These are phyloP conservation scores for Rhynchosporium graminicola DNA, from an alignment of 2,329 filamentous ascomycete genomes.

Conservation along the genomic window DNA sequence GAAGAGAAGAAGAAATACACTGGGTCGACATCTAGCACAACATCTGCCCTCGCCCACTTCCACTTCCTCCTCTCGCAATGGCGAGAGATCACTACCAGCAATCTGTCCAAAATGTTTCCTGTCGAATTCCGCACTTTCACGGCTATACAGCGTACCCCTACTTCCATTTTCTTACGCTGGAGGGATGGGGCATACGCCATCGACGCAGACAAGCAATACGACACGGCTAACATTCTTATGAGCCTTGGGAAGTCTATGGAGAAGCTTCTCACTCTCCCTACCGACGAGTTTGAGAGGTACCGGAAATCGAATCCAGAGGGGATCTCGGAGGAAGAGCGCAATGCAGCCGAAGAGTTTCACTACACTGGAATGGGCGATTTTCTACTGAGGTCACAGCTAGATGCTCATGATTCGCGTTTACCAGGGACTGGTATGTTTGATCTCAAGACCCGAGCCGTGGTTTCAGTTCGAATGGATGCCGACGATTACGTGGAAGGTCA, in stretches of 20 bases:
- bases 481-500: constrained; percentile 69
- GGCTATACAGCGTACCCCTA: constrained; percentile 68
- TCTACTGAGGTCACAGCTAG: constrained; percentile 91
- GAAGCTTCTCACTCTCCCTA: constrained; percentile 84
- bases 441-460: constrained; percentile 89
- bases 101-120: constrained; percentile 68
- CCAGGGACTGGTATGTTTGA: constrained; percentile 95
- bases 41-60: constrained; percentile 81
- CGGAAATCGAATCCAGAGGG: constrained; percentile 66
- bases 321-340: constrained; percentile 70
- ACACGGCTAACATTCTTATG: constrained; percentile 81
- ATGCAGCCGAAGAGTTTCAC: constrained; percentile 77
- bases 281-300: constrained; percentile 83
- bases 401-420: constrained; percentile 81
- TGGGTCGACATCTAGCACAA: constrained; percentile 98
- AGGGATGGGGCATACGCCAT: constrained; percentile 89
- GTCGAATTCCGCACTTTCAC: constrained; percentile 69
- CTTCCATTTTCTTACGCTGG: constrained; percentile 78
- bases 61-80: constrained; percentile 87
- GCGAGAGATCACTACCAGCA: constrained; percentile 67
- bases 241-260: constrained; percentile 96
- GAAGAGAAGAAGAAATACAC: constrained; percentile 76
- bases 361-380: constrained; percentile 87
- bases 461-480: constrained; percentile 88
- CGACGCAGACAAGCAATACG: constrained; percentile 92